Percentiles rank a stretch among this genome's conserved stretches.
Evolutionary conservation across 345 rosid genomes (phyloP).

Genomic region (Brassica juncea): DNA sequence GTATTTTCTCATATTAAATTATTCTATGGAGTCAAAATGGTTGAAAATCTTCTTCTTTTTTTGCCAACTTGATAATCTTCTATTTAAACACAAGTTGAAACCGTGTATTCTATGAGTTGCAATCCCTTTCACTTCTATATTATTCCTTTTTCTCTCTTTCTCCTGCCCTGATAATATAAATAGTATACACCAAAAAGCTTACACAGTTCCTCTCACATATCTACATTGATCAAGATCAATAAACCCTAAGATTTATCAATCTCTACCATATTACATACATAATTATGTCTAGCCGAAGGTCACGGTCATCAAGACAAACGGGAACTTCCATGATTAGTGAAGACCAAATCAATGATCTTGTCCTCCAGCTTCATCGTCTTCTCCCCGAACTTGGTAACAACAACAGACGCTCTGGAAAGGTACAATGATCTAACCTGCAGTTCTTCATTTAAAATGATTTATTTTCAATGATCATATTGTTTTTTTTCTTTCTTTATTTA

Average conservation of each 20-base stretch:
- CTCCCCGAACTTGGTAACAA: constrained; percentile 71
- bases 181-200: constrained; percentile 13
- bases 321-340: constrained; percentile 73
- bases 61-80: constrained; percentile 2
- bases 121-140: not conserved
- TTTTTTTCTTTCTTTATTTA: not conserved
- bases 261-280: not conserved
- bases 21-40: not conserved
- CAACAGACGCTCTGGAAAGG: constrained; percentile 67
- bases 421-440: constrained; percentile 8
- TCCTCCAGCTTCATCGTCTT: constrained; percentile 79
- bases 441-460: not conserved
- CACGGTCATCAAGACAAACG: constrained; percentile 65
- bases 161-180: not conserved
- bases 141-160: not conserved
- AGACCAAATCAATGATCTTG: constrained; percentile 92
- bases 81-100: constrained; percentile 36
- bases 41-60: not conserved
- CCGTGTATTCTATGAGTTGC: constrained; percentile 20
- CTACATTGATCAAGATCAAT: constrained; percentile 1
- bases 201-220: not conserved
- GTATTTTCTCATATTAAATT: not conserved
- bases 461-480: not conserved
- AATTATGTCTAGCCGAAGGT: constrained; percentile 79
- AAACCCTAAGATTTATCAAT: not conserved